Evolutionary conservation across 331 rosid species (phyloP).

Genomic region (Rosa hybrid): DNA sequence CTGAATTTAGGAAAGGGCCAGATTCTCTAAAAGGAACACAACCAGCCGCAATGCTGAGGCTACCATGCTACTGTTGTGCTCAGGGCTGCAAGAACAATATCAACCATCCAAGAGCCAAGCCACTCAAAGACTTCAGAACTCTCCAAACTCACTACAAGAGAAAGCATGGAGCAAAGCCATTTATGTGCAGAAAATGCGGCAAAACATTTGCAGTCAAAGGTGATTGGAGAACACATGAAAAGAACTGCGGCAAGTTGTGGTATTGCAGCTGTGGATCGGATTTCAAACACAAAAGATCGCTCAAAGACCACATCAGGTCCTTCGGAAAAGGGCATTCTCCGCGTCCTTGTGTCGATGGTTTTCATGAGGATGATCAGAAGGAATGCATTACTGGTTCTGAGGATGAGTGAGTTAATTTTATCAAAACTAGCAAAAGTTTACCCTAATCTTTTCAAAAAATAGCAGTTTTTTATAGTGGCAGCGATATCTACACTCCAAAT

Average conservation of each 20-base stretch:
- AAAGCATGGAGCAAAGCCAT: slow-evolving; percentile 88
- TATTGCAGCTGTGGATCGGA: slow-evolving; percentile 91
- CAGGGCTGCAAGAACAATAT: slow-evolving; percentile 96
- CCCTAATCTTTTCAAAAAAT: neutral
- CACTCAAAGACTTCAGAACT: slow-evolving; percentile 89
- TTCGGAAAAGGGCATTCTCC: slow-evolving; percentile 83
- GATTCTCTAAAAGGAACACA: slow-evolving; percentile 86
- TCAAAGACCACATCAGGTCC: slow-evolving; percentile 80
- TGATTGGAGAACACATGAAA: slow-evolving; percentile 97
- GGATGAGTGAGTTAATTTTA: slow-evolving; percentile 37
- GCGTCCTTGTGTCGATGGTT: slow-evolving; percentile 48
- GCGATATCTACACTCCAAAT: slow-evolving; percentile 7
- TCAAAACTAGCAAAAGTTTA: slow-evolving; percentile 6
- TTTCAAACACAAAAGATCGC: slow-evolving; percentile 92
- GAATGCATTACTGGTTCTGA: slow-evolving; percentile 66
- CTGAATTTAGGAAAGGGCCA: slow-evolving; percentile 83
- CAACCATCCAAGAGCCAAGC: slow-evolving; percentile 89
- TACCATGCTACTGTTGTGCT: slow-evolving; percentile 95
- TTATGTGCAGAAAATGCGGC: slow-evolving; percentile 73
- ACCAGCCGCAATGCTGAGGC: slow-evolving; percentile 93
- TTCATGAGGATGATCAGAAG: slow-evolving; percentile 52
- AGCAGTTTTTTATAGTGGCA: neutral
- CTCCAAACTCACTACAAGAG: slow-evolving; percentile 97
- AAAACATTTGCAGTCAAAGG: slow-evolving; percentile 88
- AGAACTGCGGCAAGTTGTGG: slow-evolving; percentile 93